Base-by-base conservation (phyloP, 2,329 filamentous ascomycete genomes). In the Paracamarosporium sp. region DNA sequence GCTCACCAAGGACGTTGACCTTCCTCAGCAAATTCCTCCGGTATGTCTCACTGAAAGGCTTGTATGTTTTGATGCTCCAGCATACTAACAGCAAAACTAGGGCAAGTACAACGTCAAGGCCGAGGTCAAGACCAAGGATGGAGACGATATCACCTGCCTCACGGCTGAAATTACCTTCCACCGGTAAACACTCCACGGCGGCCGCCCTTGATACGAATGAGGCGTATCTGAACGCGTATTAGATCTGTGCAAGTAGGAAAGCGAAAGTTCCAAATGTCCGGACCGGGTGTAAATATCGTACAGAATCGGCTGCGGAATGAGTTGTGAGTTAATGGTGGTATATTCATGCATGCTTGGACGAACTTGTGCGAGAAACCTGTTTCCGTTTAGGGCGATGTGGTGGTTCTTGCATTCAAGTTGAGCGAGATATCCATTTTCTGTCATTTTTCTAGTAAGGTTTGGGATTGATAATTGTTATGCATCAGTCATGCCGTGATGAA, bases 61-160 rank as follows among this genome's bases (percentile, higher is more conserved):
- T n/a, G n/a, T n/a, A n/a, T n/a, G n/a, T n/a, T 5, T 33, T 53
- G 20, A 43, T 31, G 28, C 13, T 50, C n/a, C 36, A 12, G 30
- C 3, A 13, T 3, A 5, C 33, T 20, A 40, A 30, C 45, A 50
- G 64, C 71, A 58, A 73, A 38, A 3, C 36, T 63, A 95, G 92
- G 95, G 93, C 74, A 93, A 88, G 72, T 99, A 97, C 84, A 90
- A 86, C 17, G 95, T 99, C 33, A 80, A 89, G 36, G 95, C 94
- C 40, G 91, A 98, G 73, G 94, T 96, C 47, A 90, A 87, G 78
- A 92, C 86, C 65, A 83, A 82, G 59, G 88, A 96, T 50, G 83
- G 86, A 56, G 82, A 88, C 63, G 88, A 87, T 72, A 90, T 99
- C 63, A 96, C 93, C 59, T 99, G 95, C 80, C 83, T 99, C 72